phyloP scores from a whole-genome alignment of 2,329 filamentous ascomycete genomes.

The Apiospora malaysiana region DNA sequence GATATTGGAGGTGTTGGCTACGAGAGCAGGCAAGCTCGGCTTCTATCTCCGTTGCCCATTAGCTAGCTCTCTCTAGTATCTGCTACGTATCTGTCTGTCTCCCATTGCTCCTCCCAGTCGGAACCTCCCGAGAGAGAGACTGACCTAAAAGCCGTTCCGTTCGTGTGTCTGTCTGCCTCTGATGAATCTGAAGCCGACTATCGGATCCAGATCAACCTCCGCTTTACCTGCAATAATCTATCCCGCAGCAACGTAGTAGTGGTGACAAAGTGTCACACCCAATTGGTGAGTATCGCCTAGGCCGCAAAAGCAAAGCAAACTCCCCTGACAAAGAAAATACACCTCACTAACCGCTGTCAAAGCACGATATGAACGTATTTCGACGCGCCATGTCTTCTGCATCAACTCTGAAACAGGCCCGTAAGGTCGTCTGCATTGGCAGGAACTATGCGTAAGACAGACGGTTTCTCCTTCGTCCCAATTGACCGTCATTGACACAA shows the following conservation, averaged over 20 bases:
- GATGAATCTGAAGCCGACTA: conserved; percentile 22
- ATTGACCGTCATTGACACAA: conserved; percentile 30
- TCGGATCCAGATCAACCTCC: conserved; percentile 26
- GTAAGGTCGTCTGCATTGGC: conserved; percentile 90
- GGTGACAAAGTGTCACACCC: conserved; percentile 24
- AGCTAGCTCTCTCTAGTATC: neutral
- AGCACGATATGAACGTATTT: conserved; percentile 40
- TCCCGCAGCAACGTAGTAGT: conserved; percentile 21
- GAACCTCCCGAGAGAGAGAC: conserved; percentile 13
- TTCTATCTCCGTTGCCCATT: neutral
- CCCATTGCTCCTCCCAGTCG: neutral
- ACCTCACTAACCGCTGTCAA: neutral
- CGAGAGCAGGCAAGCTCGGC: conserved; percentile 1
- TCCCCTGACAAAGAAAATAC: neutral
- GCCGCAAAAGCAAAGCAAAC: neutral
- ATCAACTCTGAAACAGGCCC: conserved; percentile 54
- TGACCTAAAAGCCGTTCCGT: neutral
- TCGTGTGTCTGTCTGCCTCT: neutral
- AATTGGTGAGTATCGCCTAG: conserved; percentile 19
- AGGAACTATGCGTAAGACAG: conserved; percentile 87
- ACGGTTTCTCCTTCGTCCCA: neutral
- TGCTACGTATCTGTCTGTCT: neutral
- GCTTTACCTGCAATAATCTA: neutral
- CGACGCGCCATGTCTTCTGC: conserved; percentile 47
- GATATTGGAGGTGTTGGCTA: conserved; percentile 1